Percentiles rank a stretch among this genome's conserved stretches.
Evolutionary conservation across 257 asterid genomes (phyloP).

Genomic region (Solanum tarijense): DNA sequence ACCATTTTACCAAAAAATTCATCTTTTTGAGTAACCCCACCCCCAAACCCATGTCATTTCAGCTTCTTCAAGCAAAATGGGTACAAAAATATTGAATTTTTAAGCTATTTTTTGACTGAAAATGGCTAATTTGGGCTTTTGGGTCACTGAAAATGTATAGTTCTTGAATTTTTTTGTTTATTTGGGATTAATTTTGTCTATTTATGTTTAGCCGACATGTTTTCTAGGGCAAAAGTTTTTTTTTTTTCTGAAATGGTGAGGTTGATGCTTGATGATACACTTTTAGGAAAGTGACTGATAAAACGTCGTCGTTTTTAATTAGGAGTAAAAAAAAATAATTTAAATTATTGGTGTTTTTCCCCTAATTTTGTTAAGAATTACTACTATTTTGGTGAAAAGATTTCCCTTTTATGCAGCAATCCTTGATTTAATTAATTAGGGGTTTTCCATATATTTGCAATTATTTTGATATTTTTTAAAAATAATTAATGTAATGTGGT

Average conservation of each 20-base stretch:
- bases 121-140: not conserved
- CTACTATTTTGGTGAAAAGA: not conserved
- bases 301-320: slow-evolving; percentile 22
- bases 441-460: not conserved
- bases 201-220: not conserved
- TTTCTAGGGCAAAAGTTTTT: slow-evolving; percentile 11
- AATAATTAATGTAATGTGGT: not conserved
- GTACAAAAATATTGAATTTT: not conserved
- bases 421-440: not conserved
- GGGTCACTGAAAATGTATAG: slow-evolving; percentile 7
- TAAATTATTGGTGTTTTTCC: not conserved
- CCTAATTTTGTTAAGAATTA: slow-evolving; percentile 1
- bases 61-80: not conserved
- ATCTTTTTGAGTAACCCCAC: not conserved
- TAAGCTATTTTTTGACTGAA: not conserved
- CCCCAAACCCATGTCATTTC: not conserved
- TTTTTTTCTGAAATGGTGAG: not conserved
- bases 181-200: not conserved
- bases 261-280: not conserved
- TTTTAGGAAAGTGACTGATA: not conserved
- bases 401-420: not conserved
- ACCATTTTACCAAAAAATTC: not conserved
- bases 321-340: not conserved
- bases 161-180: not conserved
- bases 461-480: not conserved